These are phyloP conservation scores for Malassezia globosa DNA, from an alignment of 1,284 basidiomycete species.

Conservation along the genomic window DNA sequence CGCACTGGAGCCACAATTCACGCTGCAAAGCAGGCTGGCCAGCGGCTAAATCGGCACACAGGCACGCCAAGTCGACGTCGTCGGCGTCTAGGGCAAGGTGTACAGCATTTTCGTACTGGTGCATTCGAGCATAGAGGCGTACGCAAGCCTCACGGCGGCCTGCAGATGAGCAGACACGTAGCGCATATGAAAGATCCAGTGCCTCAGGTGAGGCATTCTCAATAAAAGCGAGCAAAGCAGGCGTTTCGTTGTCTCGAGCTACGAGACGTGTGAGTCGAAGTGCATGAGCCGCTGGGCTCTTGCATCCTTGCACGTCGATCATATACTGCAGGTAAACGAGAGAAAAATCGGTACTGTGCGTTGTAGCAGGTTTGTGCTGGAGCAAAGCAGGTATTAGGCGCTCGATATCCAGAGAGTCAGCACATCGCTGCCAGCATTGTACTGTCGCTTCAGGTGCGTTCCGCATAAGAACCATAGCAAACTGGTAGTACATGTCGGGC, in stretches of 20 bases:
- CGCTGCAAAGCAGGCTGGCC: slow-evolving; percentile 55
- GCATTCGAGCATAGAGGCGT: slow-evolving; percentile 95
- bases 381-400: slow-evolving; percentile 81
- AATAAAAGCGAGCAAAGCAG: slow-evolving; percentile 78
- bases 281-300: slow-evolving; percentile 81
- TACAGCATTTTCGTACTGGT: slow-evolving; percentile 86
- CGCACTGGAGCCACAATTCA: slow-evolving; percentile 95
- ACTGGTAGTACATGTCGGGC: slow-evolving; percentile 83
- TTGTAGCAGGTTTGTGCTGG: slow-evolving; percentile 56
- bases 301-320: slow-evolving; percentile 66
- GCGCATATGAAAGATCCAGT: slow-evolving; percentile 79
- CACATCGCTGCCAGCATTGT: slow-evolving; percentile 72
- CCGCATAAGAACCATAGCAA: slow-evolving; percentile 74
- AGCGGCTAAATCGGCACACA: slow-evolving; percentile 33
- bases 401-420: slow-evolving; percentile 64
- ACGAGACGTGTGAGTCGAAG: slow-evolving; percentile 79
- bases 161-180: slow-evolving; percentile 67
- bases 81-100: slow-evolving; percentile 64
- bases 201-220: slow-evolving; percentile 65
- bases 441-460: slow-evolving; percentile 77
- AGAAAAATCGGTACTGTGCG: slow-evolving; percentile 4
- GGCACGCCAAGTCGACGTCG: slow-evolving; percentile 51
- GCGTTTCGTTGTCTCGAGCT: slow-evolving; percentile 65
- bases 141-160: slow-evolving; percentile 80
- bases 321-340: slow-evolving; percentile 67